A percentile compares a stretch with the other conserved stretches of the same genome.
These are phyloP conservation scores for Chenopodium formosanum DNA, from an alignment of 148 eudicot genomes.

Conservation along the genomic window DNA sequence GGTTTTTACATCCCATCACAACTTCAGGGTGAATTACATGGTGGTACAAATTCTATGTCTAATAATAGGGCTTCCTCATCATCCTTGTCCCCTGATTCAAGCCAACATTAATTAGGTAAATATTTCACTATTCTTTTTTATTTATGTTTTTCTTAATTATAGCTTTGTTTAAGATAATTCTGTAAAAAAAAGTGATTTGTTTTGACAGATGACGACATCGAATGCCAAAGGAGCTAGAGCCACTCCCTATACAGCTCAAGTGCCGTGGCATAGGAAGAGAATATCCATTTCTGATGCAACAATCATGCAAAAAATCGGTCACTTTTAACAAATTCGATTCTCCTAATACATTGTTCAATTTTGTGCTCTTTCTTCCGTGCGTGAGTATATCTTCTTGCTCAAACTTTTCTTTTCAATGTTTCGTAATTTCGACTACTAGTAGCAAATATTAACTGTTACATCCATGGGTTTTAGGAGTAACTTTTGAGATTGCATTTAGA, in stretches of 20 bases:
- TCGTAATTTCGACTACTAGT: neutral
- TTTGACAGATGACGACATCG: constrained; percentile 29
- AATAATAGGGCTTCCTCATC: constrained; percentile 40
- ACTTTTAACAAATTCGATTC: constrained; percentile 10
- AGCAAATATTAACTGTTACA: neutral
- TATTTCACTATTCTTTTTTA: neutral
- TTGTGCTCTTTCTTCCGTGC: constrained; percentile 14
- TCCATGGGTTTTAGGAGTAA: neutral
- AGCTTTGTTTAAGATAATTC: neutral
- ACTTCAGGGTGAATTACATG: constrained; percentile 29
- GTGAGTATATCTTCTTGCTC: constrained; percentile 6
- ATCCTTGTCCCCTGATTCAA: constrained; percentile 43
- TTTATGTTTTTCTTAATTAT: too few relatives aligned
- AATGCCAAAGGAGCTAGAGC: constrained; percentile 19
- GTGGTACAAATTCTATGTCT: constrained; percentile 23
- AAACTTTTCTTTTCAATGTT: neutral
- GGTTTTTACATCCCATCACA: constrained; percentile 36
- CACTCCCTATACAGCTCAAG: constrained; percentile 21
- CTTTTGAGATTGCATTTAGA: too few relatives aligned
- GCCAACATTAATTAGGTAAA: constrained; percentile 36
- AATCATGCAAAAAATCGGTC: constrained; percentile 8
- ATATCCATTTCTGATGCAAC: constrained; percentile 30
- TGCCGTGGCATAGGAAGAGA: constrained; percentile 15
- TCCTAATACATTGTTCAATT: constrained; percentile 4
- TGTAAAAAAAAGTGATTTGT: neutral